Conservation (phyloP, 75 land plant species). For the Sequoiadendron giganteum region DNA sequence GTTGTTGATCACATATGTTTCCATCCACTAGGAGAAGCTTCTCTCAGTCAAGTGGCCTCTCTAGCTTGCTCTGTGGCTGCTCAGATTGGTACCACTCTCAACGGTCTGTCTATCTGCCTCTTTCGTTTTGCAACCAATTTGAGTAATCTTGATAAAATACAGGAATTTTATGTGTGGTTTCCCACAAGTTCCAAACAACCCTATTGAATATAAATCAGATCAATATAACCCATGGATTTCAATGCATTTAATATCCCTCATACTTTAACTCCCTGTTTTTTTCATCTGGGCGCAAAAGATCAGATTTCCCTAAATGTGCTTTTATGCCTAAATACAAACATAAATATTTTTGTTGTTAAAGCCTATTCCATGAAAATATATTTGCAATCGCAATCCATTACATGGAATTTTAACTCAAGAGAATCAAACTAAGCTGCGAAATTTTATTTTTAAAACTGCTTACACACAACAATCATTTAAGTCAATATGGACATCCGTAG, state of each 20-base stretch:
- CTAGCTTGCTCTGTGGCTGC: constrained; percentile 60
- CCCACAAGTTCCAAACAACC: background rate
- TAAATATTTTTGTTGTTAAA: no score
- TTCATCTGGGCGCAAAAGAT: background rate
- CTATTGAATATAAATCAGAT: background rate
- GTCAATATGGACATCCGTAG: background rate
- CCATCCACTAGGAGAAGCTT: constrained; percentile 67
- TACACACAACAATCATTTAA: no score
- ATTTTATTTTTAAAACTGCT: no score
- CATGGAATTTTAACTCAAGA: background rate
- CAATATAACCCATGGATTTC: background rate
- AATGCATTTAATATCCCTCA: background rate
- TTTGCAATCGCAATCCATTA: no score
- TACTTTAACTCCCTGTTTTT: background rate
- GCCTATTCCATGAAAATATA: no score
- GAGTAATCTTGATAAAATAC: background rate
- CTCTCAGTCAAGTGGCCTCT: constrained; percentile 54
- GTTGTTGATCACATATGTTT: constrained; percentile 83
- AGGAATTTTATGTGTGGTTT: background rate
- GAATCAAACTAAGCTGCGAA: background rate
- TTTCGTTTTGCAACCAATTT: background rate
- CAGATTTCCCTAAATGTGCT: background rate
- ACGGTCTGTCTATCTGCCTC: constrained; percentile 29
- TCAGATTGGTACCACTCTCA: constrained; percentile 52
- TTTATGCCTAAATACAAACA: no score